Evolutionary conservation across 1,284 basidiomycete genomes (phyloP).

Genomic region (Neolentinus lepideus): DNA sequence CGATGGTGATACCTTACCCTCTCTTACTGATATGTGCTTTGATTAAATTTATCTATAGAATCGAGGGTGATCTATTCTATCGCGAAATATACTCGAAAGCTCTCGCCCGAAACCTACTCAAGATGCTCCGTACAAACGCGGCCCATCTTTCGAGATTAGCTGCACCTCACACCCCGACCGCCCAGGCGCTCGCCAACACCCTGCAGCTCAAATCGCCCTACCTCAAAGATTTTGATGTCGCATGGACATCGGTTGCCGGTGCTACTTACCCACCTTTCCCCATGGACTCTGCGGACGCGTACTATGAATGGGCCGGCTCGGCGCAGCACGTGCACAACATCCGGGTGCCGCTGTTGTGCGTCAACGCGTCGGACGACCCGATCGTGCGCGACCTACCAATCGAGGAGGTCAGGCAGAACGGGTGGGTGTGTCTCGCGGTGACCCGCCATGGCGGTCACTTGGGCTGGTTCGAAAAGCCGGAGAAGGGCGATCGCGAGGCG

Average conservation of each 20-base stretch:
- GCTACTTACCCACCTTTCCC: conserved; percentile 79
- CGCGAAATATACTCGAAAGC: conserved; percentile 75
- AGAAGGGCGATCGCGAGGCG: conserved; percentile 29
- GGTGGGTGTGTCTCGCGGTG: conserved; percentile 64
- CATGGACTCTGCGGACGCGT: conserved; percentile 68
- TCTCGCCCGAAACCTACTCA: conserved; percentile 75
- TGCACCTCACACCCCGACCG: conserved; percentile 33
- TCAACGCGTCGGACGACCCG: conserved; percentile 92
- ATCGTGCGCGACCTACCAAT: conserved; percentile 64
- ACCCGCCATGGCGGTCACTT: conserved; percentile 88
- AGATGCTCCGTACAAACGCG: conserved; percentile 59
- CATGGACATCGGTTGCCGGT: conserved; percentile 69
- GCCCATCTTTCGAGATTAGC: conserved; percentile 31
- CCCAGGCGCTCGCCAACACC: conserved; percentile 38
- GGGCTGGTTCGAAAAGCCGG: conserved; percentile 76
- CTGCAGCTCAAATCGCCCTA: conserved; percentile 23
- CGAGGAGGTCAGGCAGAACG: conserved; percentile 45
- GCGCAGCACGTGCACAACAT: conserved; percentile 50
- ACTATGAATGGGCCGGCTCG: conserved; percentile 72
- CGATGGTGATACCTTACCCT: too few species aligned
- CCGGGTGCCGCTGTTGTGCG: conserved; percentile 68
- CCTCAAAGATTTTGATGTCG: conserved; percentile 54
- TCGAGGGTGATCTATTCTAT: conserved; percentile 59
- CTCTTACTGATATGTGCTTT: conserved; percentile 11
- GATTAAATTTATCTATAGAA: conserved; percentile 28